Percentiles rank a stretch among this genome's conserved stretches.
Evolutionary conservation across 2,329 filamentous ascomycete genomes (phyloP).

Genomic region (Stylonectria norvegica): DNA sequence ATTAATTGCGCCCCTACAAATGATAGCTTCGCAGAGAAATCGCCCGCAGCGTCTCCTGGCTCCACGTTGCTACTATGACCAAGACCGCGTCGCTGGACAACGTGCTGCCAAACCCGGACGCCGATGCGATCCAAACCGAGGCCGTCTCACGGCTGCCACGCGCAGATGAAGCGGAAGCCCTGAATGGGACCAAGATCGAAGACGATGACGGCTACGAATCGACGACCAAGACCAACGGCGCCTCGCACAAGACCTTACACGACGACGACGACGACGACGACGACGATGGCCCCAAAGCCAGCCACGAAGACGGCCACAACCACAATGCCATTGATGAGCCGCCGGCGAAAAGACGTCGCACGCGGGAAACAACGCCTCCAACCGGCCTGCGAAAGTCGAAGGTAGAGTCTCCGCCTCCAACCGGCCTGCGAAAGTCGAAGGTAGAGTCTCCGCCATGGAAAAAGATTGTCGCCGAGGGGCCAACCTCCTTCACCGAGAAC

Average conservation of each 20-base stretch:
- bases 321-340: conserved; percentile 45
- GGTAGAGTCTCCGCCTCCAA: conserved; percentile 74
- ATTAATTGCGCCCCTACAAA: conserved; percentile 53
- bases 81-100: conserved; percentile 56
- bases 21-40: conserved; percentile 55
- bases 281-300: conserved; percentile 57
- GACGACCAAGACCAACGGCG: conserved; percentile 23
- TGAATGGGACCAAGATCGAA: conserved; percentile 13
- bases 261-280: background rate
- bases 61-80: conserved; percentile 53
- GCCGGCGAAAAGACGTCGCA: conserved; percentile 64
- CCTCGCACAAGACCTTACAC: conserved; percentile 37
- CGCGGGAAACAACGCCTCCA: conserved; percentile 46
- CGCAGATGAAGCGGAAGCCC: conserved; percentile 18
- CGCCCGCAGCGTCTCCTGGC: conserved; percentile 44
- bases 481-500: conserved; percentile 76
- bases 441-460: conserved; percentile 89
- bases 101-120: conserved; percentile 31
- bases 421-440: conserved; percentile 43
- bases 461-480: conserved; percentile 76
- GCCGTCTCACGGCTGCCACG: conserved; percentile 19
- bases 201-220: conserved; percentile 21
- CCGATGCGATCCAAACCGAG: conserved; percentile 24
- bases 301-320: conserved; percentile 29
- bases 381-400: conserved; percentile 44